Base-by-base conservation (phyloP, 306 rosid species). In the Vigna trinervia region DNA sequence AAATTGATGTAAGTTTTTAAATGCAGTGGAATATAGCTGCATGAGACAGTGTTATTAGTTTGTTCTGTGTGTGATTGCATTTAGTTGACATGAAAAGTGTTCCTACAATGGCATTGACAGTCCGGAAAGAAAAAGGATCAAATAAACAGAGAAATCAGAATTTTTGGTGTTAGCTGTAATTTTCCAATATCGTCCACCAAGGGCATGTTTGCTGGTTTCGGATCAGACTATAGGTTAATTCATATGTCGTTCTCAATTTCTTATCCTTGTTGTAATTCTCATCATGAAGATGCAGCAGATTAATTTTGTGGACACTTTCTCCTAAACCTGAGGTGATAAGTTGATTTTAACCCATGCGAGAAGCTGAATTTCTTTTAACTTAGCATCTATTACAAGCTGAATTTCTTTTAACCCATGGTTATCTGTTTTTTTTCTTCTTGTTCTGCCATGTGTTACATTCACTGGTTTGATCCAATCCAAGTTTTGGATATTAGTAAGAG, bases 391-490 rank as follows among this genome's bases (percentile, higher is more conserved):
- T 38, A 6, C 2, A 38, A 38, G 9, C 23, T 22, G 23, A 22
- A 22, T 22, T 22, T 26, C 28, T 26, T 26, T 26, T 26, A 26
- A 26, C 28, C 28, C 28, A 26, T 26, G 28, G 3, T 26, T 67
- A 39, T 69, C 47, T 47, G 13, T 8, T 64, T 54, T 30, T 15
- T 77, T 51, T 62, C 28, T 26, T 73, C 30, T 26, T 12, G 72
- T 68, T 69, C 73, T 68, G 38, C 73, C n/a, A 28, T 17, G 23
- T 46, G 36, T 10, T 4, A 19, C 13, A 61, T 59, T 28, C 34
- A 6, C 46, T 7, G 48, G 1, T 61, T 76, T 39, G 2, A 9
- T 60, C 43, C 43, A 3, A 58, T 23, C 39, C 20, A 30, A 12
- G 10, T 12, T 19, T 19, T 0, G 7, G 12, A 59, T 83, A 69